A percentile compares a stretch with the other conserved stretches of the same genome.
Conservation (phyloP, 192 early-diverging fungal genomes). For the Allomyces arbusculus region DNA sequence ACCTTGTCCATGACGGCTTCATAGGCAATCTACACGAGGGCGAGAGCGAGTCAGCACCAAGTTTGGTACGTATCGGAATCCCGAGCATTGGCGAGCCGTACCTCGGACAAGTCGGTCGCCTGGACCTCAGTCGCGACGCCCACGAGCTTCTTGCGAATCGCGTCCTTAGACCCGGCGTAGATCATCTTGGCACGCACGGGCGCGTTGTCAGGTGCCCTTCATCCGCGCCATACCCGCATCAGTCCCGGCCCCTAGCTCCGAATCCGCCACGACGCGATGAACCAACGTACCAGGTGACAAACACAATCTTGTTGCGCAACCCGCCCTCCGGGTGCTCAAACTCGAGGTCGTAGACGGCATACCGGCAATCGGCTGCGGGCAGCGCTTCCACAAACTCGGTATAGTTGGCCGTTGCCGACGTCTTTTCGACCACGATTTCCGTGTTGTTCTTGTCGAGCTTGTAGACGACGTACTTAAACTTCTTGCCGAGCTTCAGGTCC, state of each 20-base stretch:
- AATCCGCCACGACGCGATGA: not conserved
- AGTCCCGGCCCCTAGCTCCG: too few relatives aligned
- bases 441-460: constrained; percentile 48
- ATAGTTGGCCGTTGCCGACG: constrained; percentile 24
- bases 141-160: constrained; percentile 45
- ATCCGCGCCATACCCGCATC: not conserved
- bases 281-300: constrained; percentile 50
- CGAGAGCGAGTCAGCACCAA: too few relatives aligned
- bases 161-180: constrained; percentile 69
- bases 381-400: constrained; percentile 45
- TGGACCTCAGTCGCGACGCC: constrained; percentile 61
- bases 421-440: constrained; percentile 46
- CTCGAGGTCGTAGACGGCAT: constrained; percentile 75
- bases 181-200: constrained; percentile 72
- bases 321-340: constrained; percentile 44
- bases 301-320: constrained; percentile 65
- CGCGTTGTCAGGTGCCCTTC: constrained; percentile 57
- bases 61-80: too few relatives aligned
- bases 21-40: too few relatives aligned
- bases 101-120: constrained; percentile 61
- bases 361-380: constrained; percentile 51
- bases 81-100: constrained; percentile 5
- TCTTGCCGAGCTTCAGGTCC: constrained; percentile 52
- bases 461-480: constrained; percentile 60
- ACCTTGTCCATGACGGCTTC: too few relatives aligned